Evolutionary conservation across 1,139 yeast genomes (phyloP), one percentile per base, ranked within the genome.

Genomic region (Sugiyamaella castrensis): DNA sequence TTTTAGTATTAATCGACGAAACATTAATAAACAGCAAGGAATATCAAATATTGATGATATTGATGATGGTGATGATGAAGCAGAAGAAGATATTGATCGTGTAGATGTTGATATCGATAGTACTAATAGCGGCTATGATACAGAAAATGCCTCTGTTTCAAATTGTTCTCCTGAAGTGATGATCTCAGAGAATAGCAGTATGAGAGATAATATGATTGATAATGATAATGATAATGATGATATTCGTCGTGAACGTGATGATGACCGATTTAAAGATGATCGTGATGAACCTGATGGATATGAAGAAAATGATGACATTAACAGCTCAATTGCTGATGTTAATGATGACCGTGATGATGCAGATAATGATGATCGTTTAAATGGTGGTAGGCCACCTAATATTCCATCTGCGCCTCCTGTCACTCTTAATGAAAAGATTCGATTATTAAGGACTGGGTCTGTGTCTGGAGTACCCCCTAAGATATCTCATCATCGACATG

Each of bases 331-430:
- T 5, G 24, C 24, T 5, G 24, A 19, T 19, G 24, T 4, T 19
- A 19, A 5, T 19, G 24, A 19, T 19, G 24, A 4, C 5, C 3
- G 5, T 19, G 24, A 19, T 19, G 5, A 19, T 19, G 24, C 24
- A 3, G 24, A 19, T 19, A 19, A 19, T 5, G 24, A 19, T 19
- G 24, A 19, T 5, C 24, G 24, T 5, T 19, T 19, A 19, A 19
- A 19, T 19, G 24, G 24, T 5, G 24, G 24, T 5, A 19, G 24
- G 5, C 46, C 46, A 9, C 62, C 64, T 19, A 61, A 62, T 44
- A 52, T 57, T 39, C 62, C 65, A 9, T 51, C 63, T 4, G 65
- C 60, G 4, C 66, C 66, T 8, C 67, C 67, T 1, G 65, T 64
- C 19, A 62, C 67, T 4, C 50, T 64, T 19, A 60, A 53, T 33